A percentile compares a stretch with the other conserved stretches of the same genome.
Evolutionary conservation across 1,284 basidiomycete genomes (phyloP).

Genomic region (Leccinum proliferum): DNA sequence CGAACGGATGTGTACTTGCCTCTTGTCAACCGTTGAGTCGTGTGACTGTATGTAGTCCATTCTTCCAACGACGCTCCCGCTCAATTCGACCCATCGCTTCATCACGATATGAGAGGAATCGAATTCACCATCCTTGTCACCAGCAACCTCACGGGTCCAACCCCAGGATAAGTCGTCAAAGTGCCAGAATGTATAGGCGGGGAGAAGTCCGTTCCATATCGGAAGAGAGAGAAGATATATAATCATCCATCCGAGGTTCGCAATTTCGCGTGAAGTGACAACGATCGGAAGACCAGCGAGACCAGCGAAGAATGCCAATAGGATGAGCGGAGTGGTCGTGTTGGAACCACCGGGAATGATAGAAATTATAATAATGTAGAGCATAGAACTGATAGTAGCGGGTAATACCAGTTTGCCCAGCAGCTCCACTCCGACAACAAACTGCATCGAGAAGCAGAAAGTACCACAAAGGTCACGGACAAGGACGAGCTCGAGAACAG

Average conservation of each 20-base stretch:
- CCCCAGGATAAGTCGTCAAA: constrained; percentile 99
- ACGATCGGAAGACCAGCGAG: constrained; percentile 94
- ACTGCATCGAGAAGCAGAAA: constrained; percentile 98
- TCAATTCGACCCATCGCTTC: constrained; percentile 99
- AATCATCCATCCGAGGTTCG: constrained; percentile 97
- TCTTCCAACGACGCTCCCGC: constrained; percentile 91
- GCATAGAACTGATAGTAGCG: constrained; percentile 95
- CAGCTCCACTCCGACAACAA: constrained; percentile 97
- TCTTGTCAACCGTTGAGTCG: constrained; percentile 73
- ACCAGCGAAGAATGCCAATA: constrained; percentile 85
- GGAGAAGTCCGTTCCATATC: constrained; percentile 94
- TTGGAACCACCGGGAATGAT: constrained; percentile 75
- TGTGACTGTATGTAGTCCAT: constrained; percentile 66
- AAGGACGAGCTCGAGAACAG: constrained; percentile 90
- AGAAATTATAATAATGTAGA: constrained; percentile 86
- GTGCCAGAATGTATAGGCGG: constrained; percentile 97
- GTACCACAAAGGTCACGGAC: constrained; percentile 95
- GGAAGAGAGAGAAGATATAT: constrained; percentile 91
- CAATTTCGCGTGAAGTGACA: constrained; percentile 89
- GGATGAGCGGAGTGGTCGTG: constrained; percentile 92
- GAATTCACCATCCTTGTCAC: constrained; percentile 87
- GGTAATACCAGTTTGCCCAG: constrained; percentile 94
- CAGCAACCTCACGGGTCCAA: constrained; percentile 85
- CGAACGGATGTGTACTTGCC: constrained; percentile 39
- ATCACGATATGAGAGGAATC: constrained; percentile 96